These are phyloP conservation scores for Keithomyces neogunnii DNA, from an alignment of 2,329 filamentous ascomycete genomes.

Conservation along the genomic window DNA sequence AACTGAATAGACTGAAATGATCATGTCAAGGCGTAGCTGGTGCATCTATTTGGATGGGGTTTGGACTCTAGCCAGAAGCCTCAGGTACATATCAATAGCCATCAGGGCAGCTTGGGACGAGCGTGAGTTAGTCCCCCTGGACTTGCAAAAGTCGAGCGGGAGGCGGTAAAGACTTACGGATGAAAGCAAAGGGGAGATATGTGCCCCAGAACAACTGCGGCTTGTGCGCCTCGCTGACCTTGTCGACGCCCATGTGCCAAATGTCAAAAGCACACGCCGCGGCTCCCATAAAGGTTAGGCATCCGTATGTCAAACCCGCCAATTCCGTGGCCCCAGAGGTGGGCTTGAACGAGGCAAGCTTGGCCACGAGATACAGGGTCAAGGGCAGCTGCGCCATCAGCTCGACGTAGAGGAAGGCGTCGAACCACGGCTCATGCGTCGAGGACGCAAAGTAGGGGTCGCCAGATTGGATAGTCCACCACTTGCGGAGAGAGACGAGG, in stretches of 20 bases:
- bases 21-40: not conserved
- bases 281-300: constrained; percentile 44
- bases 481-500: constrained; percentile 34
- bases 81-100: constrained; percentile 44
- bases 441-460: constrained; percentile 42
- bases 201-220: constrained; percentile 36
- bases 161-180: constrained; percentile 35
- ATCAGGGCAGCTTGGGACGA: constrained; percentile 34
- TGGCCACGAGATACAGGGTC: constrained; percentile 36
- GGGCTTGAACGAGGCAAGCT: constrained; percentile 24
- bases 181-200: constrained; percentile 41
- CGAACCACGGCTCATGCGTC: constrained; percentile 38
- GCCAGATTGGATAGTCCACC: constrained; percentile 39
- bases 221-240: constrained; percentile 37
- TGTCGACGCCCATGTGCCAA: constrained; percentile 36
- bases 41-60: not conserved
- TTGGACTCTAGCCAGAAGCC: constrained; percentile 36
- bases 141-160: not conserved
- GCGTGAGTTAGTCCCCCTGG: too few species aligned
- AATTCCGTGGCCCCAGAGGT: constrained; percentile 37
- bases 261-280: constrained; percentile 43
- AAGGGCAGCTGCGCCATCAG: constrained; percentile 41
- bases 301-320: constrained; percentile 40
- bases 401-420: constrained; percentile 42
- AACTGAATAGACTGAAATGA: too few species aligned